Evolutionary conservation across 257 asterid species (phyloP), one percentile per base, ranked within the genome.

Genomic region (Thymus quinquecostatus): DNA sequence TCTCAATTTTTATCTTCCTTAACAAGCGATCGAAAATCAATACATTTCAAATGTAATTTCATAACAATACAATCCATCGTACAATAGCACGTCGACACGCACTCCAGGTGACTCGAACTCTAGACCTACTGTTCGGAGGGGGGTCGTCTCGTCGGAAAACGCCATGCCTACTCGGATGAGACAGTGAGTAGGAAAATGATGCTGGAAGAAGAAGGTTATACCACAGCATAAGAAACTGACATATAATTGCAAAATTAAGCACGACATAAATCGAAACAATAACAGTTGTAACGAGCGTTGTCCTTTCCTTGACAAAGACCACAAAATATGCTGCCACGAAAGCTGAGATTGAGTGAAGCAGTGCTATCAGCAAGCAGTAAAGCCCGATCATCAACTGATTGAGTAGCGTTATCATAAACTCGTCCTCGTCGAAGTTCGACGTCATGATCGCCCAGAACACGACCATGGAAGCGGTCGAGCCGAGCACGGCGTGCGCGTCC

Each of bases 381-480:
- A n/a, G n/a, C n/a, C n/a, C n/a, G n/a, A n/a, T 6, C 43, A 33
- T 60, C 27, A 60, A 34, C 28, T 60, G 47, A 13, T 3, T 32
- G 0, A 27, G 65, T 2, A 60, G 1, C 32, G 27, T 7, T 0
- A 14, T 53, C 49, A 28, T 13, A 13, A 64, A 64, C 27, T 43
- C 27, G 12, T 45, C 69, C 11, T 64, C 36, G 3, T 44, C 10
- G 40, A 43, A 64, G 44, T 13, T 64, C 27, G 69, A 43, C 2
- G 55, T 28, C 55, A 64, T 27, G 41, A 64, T 64, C 38, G 27
- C 6, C 69, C 69, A 64, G 21, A 64, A 64, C 41, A 5, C 5
- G 1, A 44, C 6, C 2, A 64, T 44, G 10, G 55, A 64, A 10
- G 6, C 1, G 0, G 40, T 28, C 4, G 69, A 44, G 1, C 69